Base-by-base conservation (phyloP, 495 filamentous ascomycete genomes). In the Cladorrhinum samala region DNA sequence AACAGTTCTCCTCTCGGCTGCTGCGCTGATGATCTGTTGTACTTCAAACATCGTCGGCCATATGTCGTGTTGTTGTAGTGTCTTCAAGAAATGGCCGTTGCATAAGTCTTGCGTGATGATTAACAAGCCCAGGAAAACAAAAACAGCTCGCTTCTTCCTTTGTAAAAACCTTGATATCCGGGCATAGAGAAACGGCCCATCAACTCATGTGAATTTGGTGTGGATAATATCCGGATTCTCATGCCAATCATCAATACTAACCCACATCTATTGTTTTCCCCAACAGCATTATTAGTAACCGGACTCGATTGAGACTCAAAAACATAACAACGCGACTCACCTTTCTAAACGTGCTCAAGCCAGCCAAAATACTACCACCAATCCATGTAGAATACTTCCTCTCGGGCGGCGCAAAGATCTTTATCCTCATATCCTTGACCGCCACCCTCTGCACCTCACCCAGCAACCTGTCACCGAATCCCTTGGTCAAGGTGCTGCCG, bases 321-420 rank as follows among this genome's bases (percentile, higher is more conserved):
- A n/a, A n/a, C n/a, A n/a, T n/a, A n/a, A 46, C 41, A 52, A 52
- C 20, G 54, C 21, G 11, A 68, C 76, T 59, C 65, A 95, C 91
- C 88, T 97, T 98, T 76, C 90, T 85, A 72, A 99, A 99, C 23
- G 93, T 97, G 73, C 92, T 97, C 67, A 99, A 68, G 0, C 94
- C 94, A 30, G 94, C 93, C 52, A 99, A 74, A 74, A 99, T 99
- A 64, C 93, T 96, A 23, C 93, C 93, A 60, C 93, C 93, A 64
- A 96, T 97, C 93, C 93, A 99, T 21, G 89, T 96, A 52, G 88
- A 95, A 72, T 97, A 99, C 70, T 96, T 95, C 52, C 93, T 81
- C 74, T 99, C 93, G 2, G 94, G 90, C 50, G 93, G 93, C 20
- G 93, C 93, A 69, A 94, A 95, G 54, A 99, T 99, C 72, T 95